Evolutionary conservation across 768 basidiomycete genomes (phyloP).

Genomic region (Pleurotus sapidus): DNA sequence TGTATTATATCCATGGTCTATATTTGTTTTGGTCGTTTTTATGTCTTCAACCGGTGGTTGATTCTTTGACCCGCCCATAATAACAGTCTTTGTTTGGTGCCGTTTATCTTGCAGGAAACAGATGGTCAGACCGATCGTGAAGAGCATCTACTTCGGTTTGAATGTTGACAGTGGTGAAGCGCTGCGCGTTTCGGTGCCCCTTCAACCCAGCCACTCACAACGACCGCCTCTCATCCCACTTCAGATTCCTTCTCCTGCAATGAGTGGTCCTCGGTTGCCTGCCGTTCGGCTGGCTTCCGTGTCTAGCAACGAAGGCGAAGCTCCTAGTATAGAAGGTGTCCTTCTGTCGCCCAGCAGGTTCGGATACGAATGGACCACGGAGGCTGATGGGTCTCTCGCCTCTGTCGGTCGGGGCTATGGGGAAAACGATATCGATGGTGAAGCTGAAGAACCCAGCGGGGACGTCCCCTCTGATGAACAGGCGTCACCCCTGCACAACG

Average conservation of each 20-base stretch:
- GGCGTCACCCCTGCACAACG: neutral
- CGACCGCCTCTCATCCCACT: neutral
- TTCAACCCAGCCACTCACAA: neutral
- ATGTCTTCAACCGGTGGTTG: too few species aligned
- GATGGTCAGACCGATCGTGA: too few species aligned
- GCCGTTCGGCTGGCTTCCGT: constrained; percentile 49
- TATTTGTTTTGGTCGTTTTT: too few species aligned
- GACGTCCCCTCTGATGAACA: neutral
- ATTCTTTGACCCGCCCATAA: too few species aligned
- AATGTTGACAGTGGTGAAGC: neutral
- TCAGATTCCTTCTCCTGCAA: constrained; percentile 14
- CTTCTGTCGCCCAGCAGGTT: constrained; percentile 51
- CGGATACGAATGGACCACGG: constrained; percentile 55
- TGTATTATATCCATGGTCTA: too few species aligned
- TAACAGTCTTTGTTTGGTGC: neutral
- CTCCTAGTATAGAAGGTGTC: constrained; percentile 34
- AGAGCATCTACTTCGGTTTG: too few species aligned
- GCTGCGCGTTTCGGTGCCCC: neutral
- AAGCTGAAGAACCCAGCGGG: neutral
- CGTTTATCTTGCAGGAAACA: neutral
- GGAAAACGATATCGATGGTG: neutral
- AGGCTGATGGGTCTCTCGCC: constrained; percentile 36
- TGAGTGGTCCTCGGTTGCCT: constrained; percentile 38
- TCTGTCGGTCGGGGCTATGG: constrained; percentile 20
- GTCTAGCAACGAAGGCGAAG: constrained; percentile 29